phyloP scores from a whole-genome alignment of 2,329 filamentous ascomycete genomes.

The Tolypocladium ovalisporum region DNA sequence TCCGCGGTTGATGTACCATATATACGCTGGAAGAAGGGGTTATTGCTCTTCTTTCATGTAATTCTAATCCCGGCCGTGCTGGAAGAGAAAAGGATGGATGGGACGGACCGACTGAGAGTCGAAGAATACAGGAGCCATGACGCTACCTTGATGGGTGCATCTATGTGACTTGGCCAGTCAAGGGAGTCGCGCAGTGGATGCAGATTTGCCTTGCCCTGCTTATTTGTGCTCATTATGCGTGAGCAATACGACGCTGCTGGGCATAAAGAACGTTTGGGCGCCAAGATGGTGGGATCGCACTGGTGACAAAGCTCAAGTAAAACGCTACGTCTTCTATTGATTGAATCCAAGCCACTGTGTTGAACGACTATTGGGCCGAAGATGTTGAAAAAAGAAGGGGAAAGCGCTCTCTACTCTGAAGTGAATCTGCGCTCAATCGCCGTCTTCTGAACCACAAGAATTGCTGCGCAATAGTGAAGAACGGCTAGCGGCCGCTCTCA shows the following conservation, averaged over 20 bases:
- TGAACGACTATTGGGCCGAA: background rate
- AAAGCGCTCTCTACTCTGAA: background rate
- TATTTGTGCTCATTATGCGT: background rate
- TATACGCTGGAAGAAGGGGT: background rate
- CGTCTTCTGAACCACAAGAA: background rate
- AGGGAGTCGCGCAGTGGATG: background rate
- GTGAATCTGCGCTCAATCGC: background rate
- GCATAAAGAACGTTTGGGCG: no score
- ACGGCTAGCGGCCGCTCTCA: background rate
- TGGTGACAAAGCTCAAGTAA: background rate
- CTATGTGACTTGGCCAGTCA: background rate
- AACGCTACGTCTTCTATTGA: background rate
- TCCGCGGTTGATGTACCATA: background rate
- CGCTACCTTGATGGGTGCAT: background rate
- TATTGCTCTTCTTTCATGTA: background rate
- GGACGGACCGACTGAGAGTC: background rate
- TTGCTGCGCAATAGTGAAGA: background rate
- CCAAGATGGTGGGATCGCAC: background rate
- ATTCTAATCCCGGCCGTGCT: background rate
- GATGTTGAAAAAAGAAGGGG: background rate
- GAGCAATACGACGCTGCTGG: no score
- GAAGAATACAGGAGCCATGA: background rate
- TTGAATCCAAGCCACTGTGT: background rate
- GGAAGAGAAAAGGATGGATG: background rate
- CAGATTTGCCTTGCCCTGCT: background rate